phyloP scores from a whole-genome alignment of 148 eudicot genomes.

The Vaccinium darrowii region DNA sequence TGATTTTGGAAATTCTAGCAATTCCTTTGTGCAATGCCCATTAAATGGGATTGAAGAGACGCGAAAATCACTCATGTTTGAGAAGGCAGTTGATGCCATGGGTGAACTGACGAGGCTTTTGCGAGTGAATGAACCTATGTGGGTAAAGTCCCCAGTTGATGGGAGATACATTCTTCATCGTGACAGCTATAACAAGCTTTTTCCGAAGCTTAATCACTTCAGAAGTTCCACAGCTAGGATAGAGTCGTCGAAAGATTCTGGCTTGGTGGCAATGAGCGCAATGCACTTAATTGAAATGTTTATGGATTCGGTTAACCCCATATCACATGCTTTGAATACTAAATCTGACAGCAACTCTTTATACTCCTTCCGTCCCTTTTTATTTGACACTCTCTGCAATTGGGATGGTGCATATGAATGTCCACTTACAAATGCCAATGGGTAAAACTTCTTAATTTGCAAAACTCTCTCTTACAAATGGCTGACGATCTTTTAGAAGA shows the following conservation, averaged over 20 bases:
- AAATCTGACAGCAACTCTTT: neutral
- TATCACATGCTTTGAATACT: neutral
- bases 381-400: neutral
- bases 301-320: conserved; percentile 35
- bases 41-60: neutral
- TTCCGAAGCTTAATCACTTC: conserved; percentile 20
- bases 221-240: conserved; percentile 21
- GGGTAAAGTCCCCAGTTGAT: conserved; percentile 39
- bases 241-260: conserved; percentile 52
- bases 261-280: conserved; percentile 37
- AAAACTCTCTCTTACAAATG: neutral
- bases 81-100: conserved; percentile 43
- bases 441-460: neutral
- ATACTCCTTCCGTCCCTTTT: neutral
- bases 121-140: conserved; percentile 39
- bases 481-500: neutral
- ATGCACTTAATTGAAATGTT: conserved; percentile 38
- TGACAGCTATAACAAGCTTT: conserved; percentile 31
- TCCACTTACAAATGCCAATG: neutral
- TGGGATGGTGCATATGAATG: neutral
- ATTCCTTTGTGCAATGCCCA: neutral
- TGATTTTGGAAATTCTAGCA: neutral
- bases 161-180: conserved; percentile 34
- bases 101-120: conserved; percentile 45
- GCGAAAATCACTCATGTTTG: conserved; percentile 6